Conservation (phyloP, 805 yeast genomes). For the Isabelozyma rhagii region DNA sequence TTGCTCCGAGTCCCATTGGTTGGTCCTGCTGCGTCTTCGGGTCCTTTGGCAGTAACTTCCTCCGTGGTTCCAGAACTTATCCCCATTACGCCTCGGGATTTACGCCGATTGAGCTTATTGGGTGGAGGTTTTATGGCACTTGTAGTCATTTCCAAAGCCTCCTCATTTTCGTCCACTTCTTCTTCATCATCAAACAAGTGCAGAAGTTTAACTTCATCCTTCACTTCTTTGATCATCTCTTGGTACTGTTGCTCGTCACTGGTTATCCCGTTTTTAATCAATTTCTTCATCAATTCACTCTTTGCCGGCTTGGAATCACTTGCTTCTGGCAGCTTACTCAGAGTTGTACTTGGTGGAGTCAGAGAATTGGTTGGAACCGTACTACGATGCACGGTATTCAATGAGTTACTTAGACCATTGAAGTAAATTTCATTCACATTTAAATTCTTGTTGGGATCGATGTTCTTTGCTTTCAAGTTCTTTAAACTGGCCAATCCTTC, state of each 20-base stretch:
- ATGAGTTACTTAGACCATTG: slow-evolving; percentile 25
- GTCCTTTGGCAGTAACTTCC: background rate
- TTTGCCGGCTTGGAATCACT: background rate
- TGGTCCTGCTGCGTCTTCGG: background rate
- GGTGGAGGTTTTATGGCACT: background rate
- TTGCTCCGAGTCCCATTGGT: background rate
- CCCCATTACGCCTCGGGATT: slow-evolving; percentile 20
- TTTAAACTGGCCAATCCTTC: slow-evolving; percentile 42
- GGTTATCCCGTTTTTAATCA: slow-evolving; percentile 31
- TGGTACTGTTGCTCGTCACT: slow-evolving; percentile 26
- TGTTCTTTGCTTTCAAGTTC: slow-evolving; percentile 27
- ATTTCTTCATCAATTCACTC: slow-evolving; percentile 35
- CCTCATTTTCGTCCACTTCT: slow-evolving; percentile 23
- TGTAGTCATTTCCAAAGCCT: slow-evolving; percentile 2
- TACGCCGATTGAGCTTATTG: slow-evolving; percentile 17
- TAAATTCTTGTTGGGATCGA: slow-evolving; percentile 43
- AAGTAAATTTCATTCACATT: slow-evolving; percentile 35
- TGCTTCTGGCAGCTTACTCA: slow-evolving; percentile 1
- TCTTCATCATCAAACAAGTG: slow-evolving; percentile 41
- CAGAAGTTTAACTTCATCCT: slow-evolving; percentile 25
- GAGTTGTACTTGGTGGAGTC: slow-evolving; percentile 1
- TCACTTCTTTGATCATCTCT: slow-evolving; percentile 28
- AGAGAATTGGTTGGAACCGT: background rate
- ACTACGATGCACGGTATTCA: slow-evolving; percentile 23
- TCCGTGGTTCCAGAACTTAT: background rate